Conservation (phyloP, 192 early-diverging fungal genomes). For the Coemansia sp. region DNA sequence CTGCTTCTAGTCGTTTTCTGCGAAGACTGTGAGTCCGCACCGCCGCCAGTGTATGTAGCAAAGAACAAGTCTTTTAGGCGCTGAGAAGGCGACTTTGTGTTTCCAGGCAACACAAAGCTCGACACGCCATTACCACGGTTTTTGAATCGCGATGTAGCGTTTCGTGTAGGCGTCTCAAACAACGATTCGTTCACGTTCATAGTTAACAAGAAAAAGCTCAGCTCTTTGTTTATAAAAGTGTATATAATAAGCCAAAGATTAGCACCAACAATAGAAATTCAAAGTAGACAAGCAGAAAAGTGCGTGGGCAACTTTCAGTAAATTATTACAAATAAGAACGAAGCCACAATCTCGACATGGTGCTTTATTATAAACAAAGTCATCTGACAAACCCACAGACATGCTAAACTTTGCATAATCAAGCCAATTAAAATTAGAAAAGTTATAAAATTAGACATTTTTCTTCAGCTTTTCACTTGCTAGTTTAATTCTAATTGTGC, state of each 20-base stretch:
- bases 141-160: conserved; percentile 21
- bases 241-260: neutral
- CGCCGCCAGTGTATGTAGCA: conserved; percentile 45
- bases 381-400: neutral
- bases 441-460: neutral
- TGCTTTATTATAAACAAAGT: neutral
- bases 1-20: conserved; percentile 2
- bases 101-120: conserved; percentile 1
- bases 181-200: conserved; percentile 22
- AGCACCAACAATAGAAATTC: neutral
- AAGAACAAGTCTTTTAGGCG: conserved; percentile 52
- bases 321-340: neutral
- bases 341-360: neutral
- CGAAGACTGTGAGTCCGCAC: conserved; percentile 8
- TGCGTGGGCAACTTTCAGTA: neutral
- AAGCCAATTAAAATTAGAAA: neutral
- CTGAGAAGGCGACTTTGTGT: conserved; percentile 42
- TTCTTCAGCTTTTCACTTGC: no score
- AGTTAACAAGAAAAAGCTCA: neutral
- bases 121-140: conserved; percentile 11
- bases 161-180: conserved; percentile 39
- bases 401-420: neutral
- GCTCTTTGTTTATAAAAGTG: neutral
- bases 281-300: neutral
- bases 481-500: no score